A percentile compares a stretch with the other conserved stretches of the same genome.
These are phyloP conservation scores for Scheffersomyces lignicola DNA, from an alignment of 1,139 yeast genomes.

Conservation along the genomic window DNA sequence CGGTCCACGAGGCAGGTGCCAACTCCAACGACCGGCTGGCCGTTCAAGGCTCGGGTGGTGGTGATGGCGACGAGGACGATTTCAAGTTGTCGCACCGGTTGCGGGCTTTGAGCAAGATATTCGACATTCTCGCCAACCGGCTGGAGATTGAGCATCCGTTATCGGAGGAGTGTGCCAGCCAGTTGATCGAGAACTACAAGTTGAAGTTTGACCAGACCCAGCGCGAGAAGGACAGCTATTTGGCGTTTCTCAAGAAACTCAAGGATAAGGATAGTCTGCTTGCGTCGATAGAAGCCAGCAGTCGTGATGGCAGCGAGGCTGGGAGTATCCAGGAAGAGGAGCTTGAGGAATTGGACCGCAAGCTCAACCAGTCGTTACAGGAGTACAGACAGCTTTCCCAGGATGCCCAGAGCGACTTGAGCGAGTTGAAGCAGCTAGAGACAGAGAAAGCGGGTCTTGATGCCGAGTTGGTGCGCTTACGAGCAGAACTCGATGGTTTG, in stretches of 20 bases:
- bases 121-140: slow-evolving; percentile 54
- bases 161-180: slow-evolving; percentile 79
- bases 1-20: too few species aligned
- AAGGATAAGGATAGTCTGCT: slow-evolving; percentile 44
- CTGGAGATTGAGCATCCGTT: slow-evolving; percentile 87
- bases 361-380: slow-evolving; percentile 39
- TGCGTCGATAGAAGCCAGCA: slow-evolving; percentile 8
- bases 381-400: slow-evolving; percentile 38
- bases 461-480: slow-evolving; percentile 34
- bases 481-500: slow-evolving; percentile 40
- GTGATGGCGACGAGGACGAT: slow-evolving; percentile 9
- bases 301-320: slow-evolving; percentile 1
- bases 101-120: slow-evolving; percentile 63
- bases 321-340: slow-evolving; percentile 13
- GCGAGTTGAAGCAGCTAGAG: slow-evolving; percentile 50
- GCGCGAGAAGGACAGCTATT: slow-evolving; percentile 76
- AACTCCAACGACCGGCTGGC: too few species aligned
- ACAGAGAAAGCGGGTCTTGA: slow-evolving; percentile 38
- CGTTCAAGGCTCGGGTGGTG: too few species aligned
- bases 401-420: slow-evolving; percentile 36
- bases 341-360: slow-evolving; percentile 27
- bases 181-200: slow-evolving; percentile 66
- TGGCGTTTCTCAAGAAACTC: slow-evolving; percentile 67
- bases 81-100: slow-evolving; percentile 37
- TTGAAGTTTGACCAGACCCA: slow-evolving; percentile 71